Evolutionary conservation across 495 filamentous ascomycete genomes (phyloP).

Genomic region (Neurospora sp.): DNA sequence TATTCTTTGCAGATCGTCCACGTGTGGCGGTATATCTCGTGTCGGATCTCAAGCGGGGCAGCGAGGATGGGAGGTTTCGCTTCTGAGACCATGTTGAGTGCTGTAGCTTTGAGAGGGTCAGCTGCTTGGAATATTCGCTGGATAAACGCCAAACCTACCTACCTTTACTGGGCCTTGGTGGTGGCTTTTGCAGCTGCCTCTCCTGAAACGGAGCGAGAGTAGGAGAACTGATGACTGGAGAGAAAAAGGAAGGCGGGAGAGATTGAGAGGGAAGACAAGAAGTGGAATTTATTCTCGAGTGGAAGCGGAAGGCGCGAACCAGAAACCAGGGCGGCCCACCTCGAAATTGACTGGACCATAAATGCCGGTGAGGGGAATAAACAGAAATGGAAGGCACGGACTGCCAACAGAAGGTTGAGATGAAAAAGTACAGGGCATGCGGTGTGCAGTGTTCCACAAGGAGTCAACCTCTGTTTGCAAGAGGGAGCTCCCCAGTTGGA

Average conservation of each 20-base stretch:
- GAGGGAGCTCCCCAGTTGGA: background rate
- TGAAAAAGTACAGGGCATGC: background rate
- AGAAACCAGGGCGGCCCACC: background rate
- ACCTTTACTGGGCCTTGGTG: background rate
- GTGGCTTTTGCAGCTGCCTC: background rate
- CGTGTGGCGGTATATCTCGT: background rate
- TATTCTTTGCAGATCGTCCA: background rate
- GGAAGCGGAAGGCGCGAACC: background rate
- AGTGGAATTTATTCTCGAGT: background rate
- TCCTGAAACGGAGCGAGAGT: background rate
- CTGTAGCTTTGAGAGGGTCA: background rate
- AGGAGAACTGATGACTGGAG: background rate
- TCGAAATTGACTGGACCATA: background rate
- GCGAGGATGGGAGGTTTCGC: background rate
- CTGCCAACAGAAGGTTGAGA: background rate
- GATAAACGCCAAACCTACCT: background rate
- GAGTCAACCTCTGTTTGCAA: background rate
- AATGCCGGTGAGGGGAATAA: background rate
- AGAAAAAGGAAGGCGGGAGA: background rate
- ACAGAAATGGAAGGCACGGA: background rate
- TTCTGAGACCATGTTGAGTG: background rate
- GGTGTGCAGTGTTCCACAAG: background rate
- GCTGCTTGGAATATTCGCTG: background rate
- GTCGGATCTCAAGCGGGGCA: background rate
- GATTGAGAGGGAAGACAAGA: background rate